Evolutionary conservation across 495 filamentous ascomycete genomes (phyloP).

Genomic region (Penicillium paradoxum): DNA sequence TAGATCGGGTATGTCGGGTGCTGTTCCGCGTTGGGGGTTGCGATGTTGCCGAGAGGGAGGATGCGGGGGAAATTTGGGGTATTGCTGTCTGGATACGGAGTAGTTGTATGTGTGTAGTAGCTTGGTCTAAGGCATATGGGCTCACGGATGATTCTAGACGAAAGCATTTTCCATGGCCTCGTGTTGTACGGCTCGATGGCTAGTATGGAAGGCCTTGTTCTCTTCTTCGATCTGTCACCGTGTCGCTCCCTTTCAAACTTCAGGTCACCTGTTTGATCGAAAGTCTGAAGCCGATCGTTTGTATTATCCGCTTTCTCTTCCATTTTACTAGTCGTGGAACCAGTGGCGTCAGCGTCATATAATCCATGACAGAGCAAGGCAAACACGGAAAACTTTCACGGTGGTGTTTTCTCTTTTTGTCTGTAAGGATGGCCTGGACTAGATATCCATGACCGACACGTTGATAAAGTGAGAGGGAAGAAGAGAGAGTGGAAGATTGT

Average conservation of each 20-base stretch:
- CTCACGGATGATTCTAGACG: too few relatives aligned
- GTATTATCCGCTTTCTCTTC: neutral
- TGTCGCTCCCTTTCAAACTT: neutral
- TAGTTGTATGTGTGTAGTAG: neutral
- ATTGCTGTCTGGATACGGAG: neutral
- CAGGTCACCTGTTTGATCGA: neutral
- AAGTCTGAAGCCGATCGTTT: neutral
- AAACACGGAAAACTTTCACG: slow-evolving; percentile 2
- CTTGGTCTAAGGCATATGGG: too few relatives aligned
- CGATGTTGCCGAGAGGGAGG: too few relatives aligned
- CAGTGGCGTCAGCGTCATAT: neutral
- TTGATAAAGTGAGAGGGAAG: too few relatives aligned
- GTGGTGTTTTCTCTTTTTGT: neutral
- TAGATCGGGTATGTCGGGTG: neutral
- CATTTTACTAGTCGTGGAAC: neutral
- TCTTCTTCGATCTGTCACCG: too few relatives aligned
- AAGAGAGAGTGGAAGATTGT: too few relatives aligned
- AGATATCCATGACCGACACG: too few relatives aligned
- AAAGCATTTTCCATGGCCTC: too few relatives aligned
- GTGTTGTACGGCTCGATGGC: too few relatives aligned
- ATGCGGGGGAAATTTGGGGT: neutral
- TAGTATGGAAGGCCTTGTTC: too few relatives aligned
- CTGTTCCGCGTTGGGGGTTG: neutral
- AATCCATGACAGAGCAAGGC: slow-evolving; percentile 1
- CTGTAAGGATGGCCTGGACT: neutral